Percentiles rank a stretch among this genome's conserved stretches.
These are phyloP conservation scores for Sphagnurus paluster DNA, from an alignment of 1,284 basidiomycete genomes.

Conservation along the genomic window DNA sequence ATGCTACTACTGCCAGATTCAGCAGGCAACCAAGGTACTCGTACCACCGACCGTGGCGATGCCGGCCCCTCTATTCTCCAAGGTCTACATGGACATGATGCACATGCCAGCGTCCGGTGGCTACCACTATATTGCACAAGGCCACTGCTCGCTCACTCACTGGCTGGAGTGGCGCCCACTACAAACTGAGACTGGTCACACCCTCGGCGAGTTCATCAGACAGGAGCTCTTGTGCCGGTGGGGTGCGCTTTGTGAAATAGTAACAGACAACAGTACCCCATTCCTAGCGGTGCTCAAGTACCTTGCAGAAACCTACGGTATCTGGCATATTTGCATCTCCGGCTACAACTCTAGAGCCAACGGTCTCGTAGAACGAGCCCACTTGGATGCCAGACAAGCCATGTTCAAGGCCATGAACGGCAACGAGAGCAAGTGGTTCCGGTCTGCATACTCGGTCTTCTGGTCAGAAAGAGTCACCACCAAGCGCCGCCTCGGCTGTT, in stretches of 20 bases:
- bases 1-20: conserved; percentile 37
- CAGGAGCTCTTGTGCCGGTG: conserved; percentile 9
- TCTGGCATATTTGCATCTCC: conserved; percentile 18
- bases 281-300: background rate
- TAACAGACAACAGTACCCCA: background rate
- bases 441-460: conserved; percentile 1
- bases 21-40: conserved; percentile 25
- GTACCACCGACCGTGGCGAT: conserved; percentile 29
- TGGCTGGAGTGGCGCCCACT: conserved; percentile 6
- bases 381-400: conserved; percentile 15
- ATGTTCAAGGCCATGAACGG: conserved; percentile 15
- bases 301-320: conserved; percentile 2
- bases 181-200: conserved; percentile 3
- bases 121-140: conserved; percentile 10
- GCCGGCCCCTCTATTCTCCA: background rate
- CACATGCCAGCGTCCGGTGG: conserved; percentile 4
- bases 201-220: conserved; percentile 6
- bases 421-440: conserved; percentile 8
- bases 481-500: background rate
- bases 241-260: background rate
- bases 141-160: background rate
- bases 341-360: conserved; percentile 22
- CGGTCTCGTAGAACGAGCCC: conserved; percentile 17
- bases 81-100: conserved; percentile 9
- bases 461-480: conserved; percentile 3